Evolutionary conservation across 352 stramenopile genomes (phyloP), one percentile per base, ranked within the genome.

Genomic region (Phytophthora colocasiae): DNA sequence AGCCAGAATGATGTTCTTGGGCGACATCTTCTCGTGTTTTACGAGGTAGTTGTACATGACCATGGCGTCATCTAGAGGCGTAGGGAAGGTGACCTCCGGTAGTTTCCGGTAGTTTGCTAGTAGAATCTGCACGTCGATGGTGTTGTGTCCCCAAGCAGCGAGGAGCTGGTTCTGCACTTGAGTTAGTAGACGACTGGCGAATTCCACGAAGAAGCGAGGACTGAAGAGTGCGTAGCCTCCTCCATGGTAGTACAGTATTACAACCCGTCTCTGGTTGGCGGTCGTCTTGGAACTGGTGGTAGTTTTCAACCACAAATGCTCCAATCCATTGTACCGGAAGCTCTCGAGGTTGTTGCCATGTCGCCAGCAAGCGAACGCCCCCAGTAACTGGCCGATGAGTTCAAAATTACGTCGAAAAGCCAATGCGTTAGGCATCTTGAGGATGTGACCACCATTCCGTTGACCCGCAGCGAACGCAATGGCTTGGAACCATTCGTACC

Each of bases 91-190:
- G 11, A 69, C 50, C 39, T 86, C 73, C 5, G 79, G 77, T 15
- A 81, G 60, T 61, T 89, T 91, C n/a, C 79, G 81, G 66, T 89
- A 91, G 66, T 89, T 91, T 27, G 75, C 79, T n/a, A 91, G 62
- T 47, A 89, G 64, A n/a, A 83, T 74, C 43, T 88, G 63, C 17
- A 87, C 76, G 22, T 75, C 9, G 57, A 47, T 15, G 54, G 8
- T 4, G 3, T 40, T 31, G 8, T 45, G n/a, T 22, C 31, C 44
- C 26, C 39, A 29, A 39, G 32, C 32, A 39, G 32, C 47, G 27
- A 7, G 26, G 38, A 77, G 63, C 46, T 73, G 62, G 7, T 7
- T 47, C 45, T 43, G 17, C 3, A 80, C 26, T 36, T 73, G 51
- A 24, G n/a, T 57, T 4, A 75, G 69, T 38, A 87, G 43, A 19